Evolutionary conservation across 192 early-diverging fungal species (phyloP), one percentile per base, ranked within the genome.

Genomic region (Gaertneriomyces sp.): DNA sequence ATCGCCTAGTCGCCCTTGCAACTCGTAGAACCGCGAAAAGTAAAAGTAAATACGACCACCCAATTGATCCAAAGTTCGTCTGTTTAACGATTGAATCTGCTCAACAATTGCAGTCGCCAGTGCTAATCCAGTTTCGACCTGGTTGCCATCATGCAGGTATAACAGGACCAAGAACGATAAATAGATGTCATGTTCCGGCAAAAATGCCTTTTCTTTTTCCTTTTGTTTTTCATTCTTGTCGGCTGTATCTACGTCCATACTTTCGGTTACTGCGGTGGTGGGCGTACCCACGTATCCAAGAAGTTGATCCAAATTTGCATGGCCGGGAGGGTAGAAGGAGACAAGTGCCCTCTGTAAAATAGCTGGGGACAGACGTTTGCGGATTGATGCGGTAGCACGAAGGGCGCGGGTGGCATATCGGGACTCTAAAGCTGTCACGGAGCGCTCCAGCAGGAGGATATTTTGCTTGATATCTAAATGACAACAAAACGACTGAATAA

Each of bases 21-120:
- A 58, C 71, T 98, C 94, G 70, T 91, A 92, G 74, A 94, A 93
- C 39, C 95, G 87, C 42, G 91, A 87, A 76, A 88, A 91, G 76
- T 94, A 99, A 72, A 95, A 99, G 80, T 91, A 95, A 19, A 96
- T 74, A 55, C 90, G 88, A 50, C 94, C 94, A 0, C 88, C 84
- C 46, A 99, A 71, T 45, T 90, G 89, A 73, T 99, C 97, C 68
- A 98, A 57, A 0, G 93, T 94, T 68, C 95, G 85, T 60, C 94
- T 85, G 77, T 96, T 98, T 44, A 87, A 71, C 7, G 74, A 69
- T 58, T 49, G 47, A 49, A 49, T 17, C 17, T 17, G 47, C 17
- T 49, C 17, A 49, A 49, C 47, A 49, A 49, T 49, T 49, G 17
- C 47, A 49, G 47, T 49, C 47, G 12, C 54, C 20, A 56, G 11